Base-by-base conservation (phyloP, 73 alveolate species). In the Tetrahymena borealis region DNA sequence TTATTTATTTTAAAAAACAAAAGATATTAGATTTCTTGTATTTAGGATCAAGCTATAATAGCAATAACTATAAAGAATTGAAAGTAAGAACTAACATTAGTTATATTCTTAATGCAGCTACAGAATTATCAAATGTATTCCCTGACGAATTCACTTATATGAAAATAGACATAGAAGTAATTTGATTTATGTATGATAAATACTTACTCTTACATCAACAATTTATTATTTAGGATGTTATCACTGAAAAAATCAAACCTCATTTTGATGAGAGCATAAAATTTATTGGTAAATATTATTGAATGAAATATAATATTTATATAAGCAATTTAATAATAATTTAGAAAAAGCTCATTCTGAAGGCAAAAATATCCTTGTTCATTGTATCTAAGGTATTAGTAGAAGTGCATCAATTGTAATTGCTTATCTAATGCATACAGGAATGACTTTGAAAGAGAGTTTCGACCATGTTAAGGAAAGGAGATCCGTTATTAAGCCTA, bases 361-460 rank as follows among this genome's bases (percentile, higher is more conserved):
- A 38, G 91, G 91, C n/a, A 79, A 79, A n/a, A 38, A 38, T 79
- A 38, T 79, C 7, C 90, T 93, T 77, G 96, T 95, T 11, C 97
- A 95, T 92, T 95, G 97, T 42, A 90, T 85, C 37, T 94, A 92
- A 32, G 97, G 97, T 3, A 35, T 95, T 11, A 92, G 96, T 12
- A 92, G 97, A 28, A 92, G 96, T 31, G 96, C 97, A 31, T 90
- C 96, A 9, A 32, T 95, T 18, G 97, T 95, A 11, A 93, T 95
- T 78, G 94, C 97, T 11, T 95, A 95, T 90, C 91, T 95, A 16
- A 95, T 95, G 97, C 90, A 33, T 42, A 90, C 33, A 78, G 36
- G 91, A 39, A 95, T 92, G 94, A 38, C 78, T 3, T 78, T 39
- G 35, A 60, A 60, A 60, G 85, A 60, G 28, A 60, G 85, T n/a